phyloP scores from a whole-genome alignment of 805 yeast genomes.

The Kregervanrija fluxuum region DNA sequence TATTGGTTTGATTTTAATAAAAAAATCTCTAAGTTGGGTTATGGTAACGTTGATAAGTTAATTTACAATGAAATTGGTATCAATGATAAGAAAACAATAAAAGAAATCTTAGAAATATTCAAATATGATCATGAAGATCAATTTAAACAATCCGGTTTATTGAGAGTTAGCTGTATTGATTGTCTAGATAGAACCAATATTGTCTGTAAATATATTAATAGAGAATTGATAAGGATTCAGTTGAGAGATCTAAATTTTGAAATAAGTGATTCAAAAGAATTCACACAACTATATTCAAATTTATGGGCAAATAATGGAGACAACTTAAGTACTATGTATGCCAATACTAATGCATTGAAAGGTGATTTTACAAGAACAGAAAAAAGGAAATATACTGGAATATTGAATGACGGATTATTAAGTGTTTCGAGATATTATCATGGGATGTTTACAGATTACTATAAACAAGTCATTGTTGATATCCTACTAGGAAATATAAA shows the following conservation, averaged over 20 bases:
- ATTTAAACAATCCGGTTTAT: conserved; percentile 41
- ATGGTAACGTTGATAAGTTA: conserved; percentile 26
- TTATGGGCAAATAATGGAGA: conserved; percentile 70
- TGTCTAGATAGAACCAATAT: conserved; percentile 59
- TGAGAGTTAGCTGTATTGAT: conserved; percentile 55
- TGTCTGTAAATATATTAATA: conserved; percentile 36
- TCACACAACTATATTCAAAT: conserved; percentile 23
- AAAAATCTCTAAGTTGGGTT: conserved; percentile 37
- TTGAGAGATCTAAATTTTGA: conserved; percentile 13
- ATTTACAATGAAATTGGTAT: conserved; percentile 22
- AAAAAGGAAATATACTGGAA: conserved; percentile 34
- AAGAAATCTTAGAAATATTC: conserved; percentile 13
- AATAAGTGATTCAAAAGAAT: conserved; percentile 8
- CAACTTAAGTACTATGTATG: conserved; percentile 54
- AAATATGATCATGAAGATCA: conserved; percentile 27
- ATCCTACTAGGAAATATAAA: conserved; percentile 30
- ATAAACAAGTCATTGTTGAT: conserved; percentile 37
- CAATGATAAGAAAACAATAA: conserved; percentile 8
- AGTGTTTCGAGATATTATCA: conserved; percentile 36
- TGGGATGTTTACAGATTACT: conserved; percentile 38
- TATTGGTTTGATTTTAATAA: conserved; percentile 61
- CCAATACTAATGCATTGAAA: conserved; percentile 49
- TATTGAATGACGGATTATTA: conserved; percentile 34
- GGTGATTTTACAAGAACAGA: conserved; percentile 41
- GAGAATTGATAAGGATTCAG: conserved; percentile 19